Conservation (phyloP, 2,329 filamentous ascomycete genomes). For the Xylaria sp. region DNA sequence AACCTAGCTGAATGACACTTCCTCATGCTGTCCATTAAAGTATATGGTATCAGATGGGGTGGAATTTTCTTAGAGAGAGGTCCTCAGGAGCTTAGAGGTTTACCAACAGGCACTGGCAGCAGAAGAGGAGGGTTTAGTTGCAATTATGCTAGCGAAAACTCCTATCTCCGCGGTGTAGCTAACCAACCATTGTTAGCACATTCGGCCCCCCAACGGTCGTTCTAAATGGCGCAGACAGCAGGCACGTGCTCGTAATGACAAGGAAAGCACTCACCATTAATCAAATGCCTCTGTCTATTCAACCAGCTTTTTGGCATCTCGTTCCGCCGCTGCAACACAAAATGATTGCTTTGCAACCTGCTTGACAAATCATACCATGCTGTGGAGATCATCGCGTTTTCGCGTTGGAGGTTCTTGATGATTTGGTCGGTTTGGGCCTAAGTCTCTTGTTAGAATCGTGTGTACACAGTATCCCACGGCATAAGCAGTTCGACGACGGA, state of each 20-base stretch:
- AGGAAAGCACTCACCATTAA: conserved; percentile 57
- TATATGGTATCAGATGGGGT: neutral
- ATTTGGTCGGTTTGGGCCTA: conserved; percentile 59
- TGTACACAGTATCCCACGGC: neutral
- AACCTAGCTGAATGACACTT: neutral
- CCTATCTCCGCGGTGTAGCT: conserved; percentile 44
- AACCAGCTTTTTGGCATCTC: conserved; percentile 83
- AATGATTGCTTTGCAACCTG: conserved; percentile 81
- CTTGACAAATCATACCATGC: conserved; percentile 85
- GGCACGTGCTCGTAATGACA: conserved; percentile 42
- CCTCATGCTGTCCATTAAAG: neutral
- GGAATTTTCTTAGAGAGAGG: too few relatives aligned
- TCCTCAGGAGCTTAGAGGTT: too few relatives aligned
- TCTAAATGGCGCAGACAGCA: neutral
- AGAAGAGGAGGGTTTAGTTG: neutral
- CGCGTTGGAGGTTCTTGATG: conserved; percentile 74
- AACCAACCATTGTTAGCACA: conserved; percentile 20
- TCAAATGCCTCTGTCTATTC: conserved; percentile 78
- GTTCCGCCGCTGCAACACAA: conserved; percentile 75
- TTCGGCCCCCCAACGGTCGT: neutral
- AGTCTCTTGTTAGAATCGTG: conserved; percentile 16
- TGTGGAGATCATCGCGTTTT: conserved; percentile 79
- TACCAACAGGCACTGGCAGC: neutral
- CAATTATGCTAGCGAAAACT: conserved; percentile 26
- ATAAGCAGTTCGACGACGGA: neutral